Percentiles rank a stretch among this genome's conserved stretches.
Evolutionary conservation across 2,329 filamentous ascomycete species (phyloP).

Genomic region (Coniochaeta prunicola): DNA sequence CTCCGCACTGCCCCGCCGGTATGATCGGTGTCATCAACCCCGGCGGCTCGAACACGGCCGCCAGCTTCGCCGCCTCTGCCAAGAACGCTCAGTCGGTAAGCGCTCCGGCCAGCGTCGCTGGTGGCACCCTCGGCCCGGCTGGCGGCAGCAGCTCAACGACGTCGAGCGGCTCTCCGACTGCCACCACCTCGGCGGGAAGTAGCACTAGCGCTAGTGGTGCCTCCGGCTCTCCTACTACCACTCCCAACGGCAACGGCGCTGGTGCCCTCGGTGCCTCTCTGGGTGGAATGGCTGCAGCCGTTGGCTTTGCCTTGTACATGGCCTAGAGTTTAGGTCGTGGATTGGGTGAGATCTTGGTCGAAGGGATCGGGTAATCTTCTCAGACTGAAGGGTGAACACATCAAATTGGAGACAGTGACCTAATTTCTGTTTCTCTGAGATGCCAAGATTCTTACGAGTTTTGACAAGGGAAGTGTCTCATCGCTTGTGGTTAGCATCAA

Average conservation of each 20-base stretch:
- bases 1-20: conserved; percentile 32
- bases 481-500: too few species aligned
- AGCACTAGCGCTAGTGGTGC: not conserved
- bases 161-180: not conserved
- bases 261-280: not conserved
- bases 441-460: too few species aligned
- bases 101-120: not conserved
- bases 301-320: not conserved
- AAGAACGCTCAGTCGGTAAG: not conserved
- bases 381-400: too few species aligned
- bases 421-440: too few species aligned
- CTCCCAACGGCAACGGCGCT: not conserved
- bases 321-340: not conserved
- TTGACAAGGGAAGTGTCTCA: too few species aligned
- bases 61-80: not conserved
- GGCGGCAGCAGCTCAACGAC: not conserved
- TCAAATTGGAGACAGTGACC: too few species aligned
- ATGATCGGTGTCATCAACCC: conserved; percentile 40
- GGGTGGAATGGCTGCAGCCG: not conserved
- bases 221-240: not conserved
- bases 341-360: too few species aligned
- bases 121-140: not conserved
- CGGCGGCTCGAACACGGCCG: not conserved
- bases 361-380: too few species aligned
- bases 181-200: not conserved